Evolutionary conservation across 2,329 filamentous ascomycete genomes (phyloP).

Genomic region (Cladosporium velox): DNA sequence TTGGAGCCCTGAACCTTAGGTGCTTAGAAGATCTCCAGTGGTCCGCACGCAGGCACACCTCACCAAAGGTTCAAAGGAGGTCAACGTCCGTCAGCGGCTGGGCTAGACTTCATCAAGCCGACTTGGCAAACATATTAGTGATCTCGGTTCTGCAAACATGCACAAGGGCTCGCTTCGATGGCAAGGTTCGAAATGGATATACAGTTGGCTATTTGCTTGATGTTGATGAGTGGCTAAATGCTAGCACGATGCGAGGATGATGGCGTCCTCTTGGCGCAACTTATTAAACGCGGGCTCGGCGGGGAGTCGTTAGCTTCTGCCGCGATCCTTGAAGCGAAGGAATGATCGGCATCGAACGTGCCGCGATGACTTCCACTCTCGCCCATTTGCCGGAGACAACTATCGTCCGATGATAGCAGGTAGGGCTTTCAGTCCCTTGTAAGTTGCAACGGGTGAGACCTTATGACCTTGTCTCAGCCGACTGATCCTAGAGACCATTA

Average conservation of each 20-base stretch:
- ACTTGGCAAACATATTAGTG: background rate
- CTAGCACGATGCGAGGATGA: background rate
- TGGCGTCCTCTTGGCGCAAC: background rate
- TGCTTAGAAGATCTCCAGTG: background rate
- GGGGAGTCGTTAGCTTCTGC: background rate
- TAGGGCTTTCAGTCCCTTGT: background rate
- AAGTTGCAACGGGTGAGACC: background rate
- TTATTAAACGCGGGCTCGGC: background rate
- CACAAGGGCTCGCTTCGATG: background rate
- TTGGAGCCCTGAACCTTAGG: background rate
- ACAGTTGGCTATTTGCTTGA: background rate
- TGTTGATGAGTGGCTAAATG: background rate
- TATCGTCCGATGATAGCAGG: background rate
- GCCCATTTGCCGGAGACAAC: background rate
- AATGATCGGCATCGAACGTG: background rate
- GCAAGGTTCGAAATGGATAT: background rate
- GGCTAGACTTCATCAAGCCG: background rate
- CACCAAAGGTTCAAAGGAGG: background rate
- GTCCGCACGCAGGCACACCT: background rate
- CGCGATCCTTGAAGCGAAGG: background rate
- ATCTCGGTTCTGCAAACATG: background rate
- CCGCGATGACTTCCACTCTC: background rate
- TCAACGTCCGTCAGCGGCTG: background rate
- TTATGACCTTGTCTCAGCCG: background rate
- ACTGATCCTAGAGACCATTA: background rate